Conservation (phyloP, 2,329 filamentous ascomycete genomes). For the Fusarium duplospermum region DNA sequence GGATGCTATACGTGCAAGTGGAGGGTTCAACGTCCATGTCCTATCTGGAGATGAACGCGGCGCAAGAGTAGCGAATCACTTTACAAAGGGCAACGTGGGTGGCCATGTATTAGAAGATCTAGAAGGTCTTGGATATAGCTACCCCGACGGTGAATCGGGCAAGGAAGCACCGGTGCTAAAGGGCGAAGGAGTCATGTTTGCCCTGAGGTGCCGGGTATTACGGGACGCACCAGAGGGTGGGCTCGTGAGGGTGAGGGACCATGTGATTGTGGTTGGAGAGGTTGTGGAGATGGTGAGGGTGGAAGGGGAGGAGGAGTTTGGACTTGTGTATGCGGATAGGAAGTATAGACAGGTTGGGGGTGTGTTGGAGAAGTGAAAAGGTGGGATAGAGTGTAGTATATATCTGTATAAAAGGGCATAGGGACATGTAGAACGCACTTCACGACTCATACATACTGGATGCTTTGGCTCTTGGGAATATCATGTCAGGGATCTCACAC, state of each 20-base stretch:
- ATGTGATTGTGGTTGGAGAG: slow-evolving; percentile 65
- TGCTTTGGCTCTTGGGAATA: not conserved
- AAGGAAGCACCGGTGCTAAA: slow-evolving; percentile 56
- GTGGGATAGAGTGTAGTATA: slow-evolving; percentile 27
- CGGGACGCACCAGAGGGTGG: slow-evolving; percentile 54
- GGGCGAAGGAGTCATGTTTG: slow-evolving; percentile 65
- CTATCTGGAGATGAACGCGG: slow-evolving; percentile 60
- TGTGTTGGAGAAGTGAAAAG: slow-evolving; percentile 44
- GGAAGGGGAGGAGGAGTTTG: slow-evolving; percentile 52
- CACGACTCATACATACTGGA: not conserved
- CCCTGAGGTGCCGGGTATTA: slow-evolving; percentile 57
- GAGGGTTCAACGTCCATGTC: slow-evolving; percentile 67
- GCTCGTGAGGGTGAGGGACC: slow-evolving; percentile 61
- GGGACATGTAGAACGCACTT: not conserved
- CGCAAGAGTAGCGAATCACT: slow-evolving; percentile 63
- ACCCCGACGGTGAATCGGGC: slow-evolving; percentile 8
- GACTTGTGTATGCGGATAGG: slow-evolving; percentile 62
- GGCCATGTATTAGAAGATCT: slow-evolving; percentile 54
- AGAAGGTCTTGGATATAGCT: slow-evolving; percentile 34
- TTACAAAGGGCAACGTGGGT: slow-evolving; percentile 61
- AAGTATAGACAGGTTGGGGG: slow-evolving; percentile 58
- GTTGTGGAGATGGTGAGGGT: slow-evolving; percentile 58
- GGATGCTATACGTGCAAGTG: slow-evolving; percentile 58
- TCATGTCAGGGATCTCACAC: not conserved
- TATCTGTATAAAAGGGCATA: slow-evolving; percentile 16